These are phyloP conservation scores for Gossypium davidsonii DNA, from an alignment of 441 rosid genomes.

Conservation along the genomic window DNA sequence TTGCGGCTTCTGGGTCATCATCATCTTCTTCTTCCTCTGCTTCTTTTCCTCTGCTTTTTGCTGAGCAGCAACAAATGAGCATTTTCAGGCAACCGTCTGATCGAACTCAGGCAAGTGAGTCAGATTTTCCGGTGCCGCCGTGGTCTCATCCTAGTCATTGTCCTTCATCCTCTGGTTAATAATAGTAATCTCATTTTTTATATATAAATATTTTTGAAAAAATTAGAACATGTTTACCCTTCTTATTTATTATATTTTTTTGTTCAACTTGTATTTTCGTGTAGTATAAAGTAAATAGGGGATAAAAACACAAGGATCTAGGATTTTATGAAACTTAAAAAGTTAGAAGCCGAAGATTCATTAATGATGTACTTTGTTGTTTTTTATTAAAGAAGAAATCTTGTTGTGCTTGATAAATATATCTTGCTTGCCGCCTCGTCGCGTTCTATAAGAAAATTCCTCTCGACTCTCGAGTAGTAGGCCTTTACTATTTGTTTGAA, in stretches of 20 bases:
- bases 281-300: not conserved
- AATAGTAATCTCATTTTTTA: slow-evolving; percentile 4
- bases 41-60: slow-evolving; percentile 21
- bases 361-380: slow-evolving; percentile 9
- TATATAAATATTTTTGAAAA: not conserved
- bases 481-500: no score
- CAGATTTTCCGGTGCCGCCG: slow-evolving; percentile 28
- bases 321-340: not conserved
- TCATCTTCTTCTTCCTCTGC: slow-evolving; percentile 13
- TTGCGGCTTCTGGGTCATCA: slow-evolving; percentile 5
- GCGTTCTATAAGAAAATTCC: not conserved
- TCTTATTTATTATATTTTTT: not conserved
- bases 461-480: no score
- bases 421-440: not conserved
- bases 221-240: not conserved
- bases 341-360: not conserved
- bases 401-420: not conserved
- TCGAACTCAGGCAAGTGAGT: slow-evolving; percentile 23
- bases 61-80: slow-evolving; percentile 28
- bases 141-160: slow-evolving; percentile 37
- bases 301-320: slow-evolving; percentile 10
- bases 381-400: not conserved
- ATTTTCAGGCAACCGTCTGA: slow-evolving; percentile 27
- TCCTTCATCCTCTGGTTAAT: slow-evolving; percentile 34
- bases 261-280: slow-evolving; percentile 10